These are phyloP conservation scores for Volvox carteri DNA, from an alignment of 163 green algal genomes.

Conservation along the genomic window DNA sequence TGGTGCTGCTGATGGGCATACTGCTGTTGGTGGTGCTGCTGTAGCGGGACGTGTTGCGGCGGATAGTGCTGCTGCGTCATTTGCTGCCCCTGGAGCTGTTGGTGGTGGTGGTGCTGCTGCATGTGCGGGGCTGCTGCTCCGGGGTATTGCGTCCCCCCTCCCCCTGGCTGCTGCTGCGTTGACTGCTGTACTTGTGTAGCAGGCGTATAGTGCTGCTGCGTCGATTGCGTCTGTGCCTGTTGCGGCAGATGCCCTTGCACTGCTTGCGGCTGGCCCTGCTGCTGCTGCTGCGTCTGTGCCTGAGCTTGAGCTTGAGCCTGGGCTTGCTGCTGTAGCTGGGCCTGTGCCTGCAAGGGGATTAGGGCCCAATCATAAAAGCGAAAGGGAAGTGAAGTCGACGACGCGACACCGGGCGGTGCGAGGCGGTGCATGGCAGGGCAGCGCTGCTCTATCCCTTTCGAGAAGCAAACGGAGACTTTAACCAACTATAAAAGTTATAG, in stretches of 20 bases:
- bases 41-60: neutral
- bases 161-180: neutral
- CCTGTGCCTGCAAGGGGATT: neutral
- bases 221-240: neutral
- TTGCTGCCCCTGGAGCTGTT: neutral
- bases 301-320: neutral
- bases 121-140: neutral
- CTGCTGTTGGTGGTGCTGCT: neutral
- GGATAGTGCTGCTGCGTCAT: slow-evolving; percentile 6
- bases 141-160: neutral
- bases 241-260: neutral
- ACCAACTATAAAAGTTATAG: too few relatives aligned
- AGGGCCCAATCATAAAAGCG: too few relatives aligned
- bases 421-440: too few relatives aligned
- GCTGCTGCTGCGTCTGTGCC: neutral
- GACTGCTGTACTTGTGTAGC: too few relatives aligned
- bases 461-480: too few relatives aligned
- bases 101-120: neutral
- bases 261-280: neutral
- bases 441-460: too few relatives aligned
- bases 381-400: too few relatives aligned
- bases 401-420: too few relatives aligned
- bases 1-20: neutral
- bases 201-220: neutral
- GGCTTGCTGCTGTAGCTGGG: neutral